Conservation (phyloP, 2,329 filamentous ascomycete species). For the Teratosphaeria destructans region DNA sequence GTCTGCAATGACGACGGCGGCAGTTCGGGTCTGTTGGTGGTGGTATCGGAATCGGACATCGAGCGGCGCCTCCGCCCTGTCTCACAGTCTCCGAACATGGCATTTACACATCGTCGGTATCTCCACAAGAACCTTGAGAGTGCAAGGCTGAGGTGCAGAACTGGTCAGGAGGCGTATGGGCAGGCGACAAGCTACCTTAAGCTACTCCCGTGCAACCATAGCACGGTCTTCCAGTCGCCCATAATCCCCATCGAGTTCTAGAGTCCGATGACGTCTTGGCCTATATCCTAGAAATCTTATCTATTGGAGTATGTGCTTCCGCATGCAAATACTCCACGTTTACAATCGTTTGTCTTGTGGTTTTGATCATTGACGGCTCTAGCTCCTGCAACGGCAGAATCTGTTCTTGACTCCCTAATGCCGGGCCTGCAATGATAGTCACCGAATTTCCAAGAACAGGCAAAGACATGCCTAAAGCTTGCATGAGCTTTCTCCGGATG, state of each 20-base stretch:
- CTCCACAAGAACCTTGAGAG: neutral
- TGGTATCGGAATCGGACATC: neutral
- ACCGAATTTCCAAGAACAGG: neutral
- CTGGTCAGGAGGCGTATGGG: neutral
- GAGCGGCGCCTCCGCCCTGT: neutral
- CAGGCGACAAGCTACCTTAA: neutral
- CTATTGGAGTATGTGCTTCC: neutral
- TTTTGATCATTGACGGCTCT: neutral
- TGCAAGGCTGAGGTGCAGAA: neutral
- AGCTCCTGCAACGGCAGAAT: neutral
- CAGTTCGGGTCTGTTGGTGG: neutral
- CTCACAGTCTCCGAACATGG: neutral
- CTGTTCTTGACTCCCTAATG: neutral
- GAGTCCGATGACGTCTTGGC: neutral
- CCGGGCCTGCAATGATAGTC: neutral
- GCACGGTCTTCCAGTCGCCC: neutral
- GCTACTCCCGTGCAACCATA: neutral
- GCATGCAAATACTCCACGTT: neutral
- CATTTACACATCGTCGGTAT: too few relatives aligned
- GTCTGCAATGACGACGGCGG: neutral
- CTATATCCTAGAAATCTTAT: neutral
- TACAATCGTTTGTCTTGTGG: neutral
- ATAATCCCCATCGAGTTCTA: neutral
- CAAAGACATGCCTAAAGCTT: neutral
- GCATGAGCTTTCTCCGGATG: neutral